Base-by-base conservation (phyloP, 116 monocot genomes). In the Dioscorea cayenensis region DNA sequence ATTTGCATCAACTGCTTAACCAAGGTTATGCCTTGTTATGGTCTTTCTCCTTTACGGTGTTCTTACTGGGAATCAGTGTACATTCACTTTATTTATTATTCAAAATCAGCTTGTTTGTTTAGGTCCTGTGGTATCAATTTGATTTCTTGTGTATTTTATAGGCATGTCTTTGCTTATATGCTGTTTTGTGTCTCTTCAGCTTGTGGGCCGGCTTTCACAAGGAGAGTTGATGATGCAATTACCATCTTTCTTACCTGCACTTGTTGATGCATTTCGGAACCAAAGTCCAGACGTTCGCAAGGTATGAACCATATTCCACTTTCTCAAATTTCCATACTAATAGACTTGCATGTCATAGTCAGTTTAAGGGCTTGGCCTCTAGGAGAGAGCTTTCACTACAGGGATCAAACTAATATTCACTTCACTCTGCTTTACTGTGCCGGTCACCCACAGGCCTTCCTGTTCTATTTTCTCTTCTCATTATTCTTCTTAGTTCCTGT, bases 231-330 rank as follows among this genome's bases (percentile, higher is more conserved):
- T 90, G 80, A 77, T 74, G 55, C 88, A 96, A 28, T 72, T 96
- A 23, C 90, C 90, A 65, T 88, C 92, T 27, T 96, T 96, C 77
- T 72, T 96, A 37, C 96, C 96, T 51, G 84, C 92, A 18, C 84
- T 96, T 70, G 92, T 96, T 83, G 92, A 92, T 61, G 96, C 96
- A 65, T 96, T 96, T 74, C 84, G 80, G 65, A 96, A 84, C 77
- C 92, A 80, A 65, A 96, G 92, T 62, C 88, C 90, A 32, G 96
- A 96, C 75, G 96, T 96, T 71, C 85, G 96, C 70, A 96, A 96
- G 96, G 96, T 96, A 63, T 55, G 72, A 3, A 68, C 19, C 67
- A 12, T 19, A 6, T 72, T 23, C 22, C 73, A 52, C 60, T 36
- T 76, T 10, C 2, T 0, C 2, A 68, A 28, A 10, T 29, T 19